Base-by-base conservation (phyloP, 2,329 filamentous ascomycete species). In the Sporothrix mexicana region DNA sequence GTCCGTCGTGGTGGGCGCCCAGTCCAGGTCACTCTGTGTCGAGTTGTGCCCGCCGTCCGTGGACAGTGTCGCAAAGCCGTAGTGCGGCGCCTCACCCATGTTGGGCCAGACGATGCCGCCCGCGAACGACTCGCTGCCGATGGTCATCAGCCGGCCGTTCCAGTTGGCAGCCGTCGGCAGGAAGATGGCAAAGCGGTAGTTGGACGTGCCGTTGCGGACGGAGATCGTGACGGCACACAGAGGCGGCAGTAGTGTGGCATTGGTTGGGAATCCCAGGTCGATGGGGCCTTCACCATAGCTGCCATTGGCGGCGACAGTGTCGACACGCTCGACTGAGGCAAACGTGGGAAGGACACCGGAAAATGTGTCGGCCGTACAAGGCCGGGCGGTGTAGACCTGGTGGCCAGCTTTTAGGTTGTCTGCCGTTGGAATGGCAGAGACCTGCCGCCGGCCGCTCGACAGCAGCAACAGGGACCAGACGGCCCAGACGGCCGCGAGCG, bases 1-100 rank as follows among this genome's bases (percentile, higher is more conserved):
- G 72, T 83, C 83, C 0, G 80, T 78, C 62, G 81, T 77, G 4
- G 82, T 74, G 23, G 69, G 73, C 1, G 80, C 83, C 84, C 84
- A 86, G 17, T 77, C 73, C 1, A 78, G 77, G 62, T 82, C 81
- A 1, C 15, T 30, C 0, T 74, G 17, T 1, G 73, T 73, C 4
- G 81, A 81, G 41, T 76, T 78, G 76, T 86, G 84, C 0, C 84
- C 84, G 0, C 81, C 83, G 75, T 85, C 83, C 0, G 83, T 84
- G 1, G 81, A 82, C 72, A 84, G 79, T 10, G 81, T 78, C 3
- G 83, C 83, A 75, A 85, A 85, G 8, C 83, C 83, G 68, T 83
- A 77, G 57, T 78, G 78, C 59, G 79, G 71, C 12, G 78, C 78
- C 9, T 75, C 70, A 10, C 75, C 78, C 78, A 80, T 80, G 71